Percentiles rank a stretch among this genome's conserved stretches.
Evolutionary conservation across 2,329 filamentous ascomycete genomes (phyloP).

Genomic region (Botrytis pseudocinerea): DNA sequence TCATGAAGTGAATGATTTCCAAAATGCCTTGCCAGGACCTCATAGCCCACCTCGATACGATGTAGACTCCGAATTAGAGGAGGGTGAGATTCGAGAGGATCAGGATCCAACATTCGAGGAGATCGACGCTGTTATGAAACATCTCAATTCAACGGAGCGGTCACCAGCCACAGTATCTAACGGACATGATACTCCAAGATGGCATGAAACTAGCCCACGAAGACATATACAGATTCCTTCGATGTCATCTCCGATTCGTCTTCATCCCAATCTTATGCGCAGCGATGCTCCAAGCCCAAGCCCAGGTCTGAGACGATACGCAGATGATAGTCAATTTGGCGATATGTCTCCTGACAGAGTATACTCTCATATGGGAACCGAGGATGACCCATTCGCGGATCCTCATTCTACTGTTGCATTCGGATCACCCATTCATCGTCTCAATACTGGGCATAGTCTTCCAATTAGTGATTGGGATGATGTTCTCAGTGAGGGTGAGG

Average conservation of each 20-base stretch:
- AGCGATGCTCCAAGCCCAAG: slow-evolving; percentile 75
- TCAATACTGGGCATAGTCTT: slow-evolving; percentile 63
- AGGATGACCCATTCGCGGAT: slow-evolving; percentile 39
- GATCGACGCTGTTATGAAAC: slow-evolving; percentile 89
- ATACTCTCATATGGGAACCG: slow-evolving; percentile 49
- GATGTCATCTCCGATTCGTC: slow-evolving; percentile 54
- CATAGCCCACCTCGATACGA: slow-evolving; percentile 28
- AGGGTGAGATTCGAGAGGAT: slow-evolving; percentile 25
- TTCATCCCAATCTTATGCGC: slow-evolving; percentile 56
- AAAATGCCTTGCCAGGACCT: slow-evolving; percentile 34
- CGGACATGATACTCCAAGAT: slow-evolving; percentile 44
- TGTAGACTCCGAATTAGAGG: slow-evolving; percentile 25
- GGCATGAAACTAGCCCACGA: slow-evolving; percentile 49
- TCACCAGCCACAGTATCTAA: slow-evolving; percentile 44
- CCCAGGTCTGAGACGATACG: slow-evolving; percentile 49
- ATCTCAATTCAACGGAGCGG: slow-evolving; percentile 73
- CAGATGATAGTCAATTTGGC: slow-evolving; percentile 9
- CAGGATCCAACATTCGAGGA: slow-evolving; percentile 64
- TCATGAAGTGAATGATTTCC: slow-evolving; percentile 35
- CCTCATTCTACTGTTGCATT: slow-evolving; percentile 46
- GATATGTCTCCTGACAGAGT: slow-evolving; percentile 44
- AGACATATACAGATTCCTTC: slow-evolving; percentile 45
- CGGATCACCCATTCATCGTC: slow-evolving; percentile 59
- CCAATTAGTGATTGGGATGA: slow-evolving; percentile 91
- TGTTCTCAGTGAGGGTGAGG: slow-evolving; percentile 77